Percentiles rank a stretch among this genome's conserved stretches.
phyloP scores from a whole-genome alignment of 441 rosid species.

The Aleurites moluccanus region DNA sequence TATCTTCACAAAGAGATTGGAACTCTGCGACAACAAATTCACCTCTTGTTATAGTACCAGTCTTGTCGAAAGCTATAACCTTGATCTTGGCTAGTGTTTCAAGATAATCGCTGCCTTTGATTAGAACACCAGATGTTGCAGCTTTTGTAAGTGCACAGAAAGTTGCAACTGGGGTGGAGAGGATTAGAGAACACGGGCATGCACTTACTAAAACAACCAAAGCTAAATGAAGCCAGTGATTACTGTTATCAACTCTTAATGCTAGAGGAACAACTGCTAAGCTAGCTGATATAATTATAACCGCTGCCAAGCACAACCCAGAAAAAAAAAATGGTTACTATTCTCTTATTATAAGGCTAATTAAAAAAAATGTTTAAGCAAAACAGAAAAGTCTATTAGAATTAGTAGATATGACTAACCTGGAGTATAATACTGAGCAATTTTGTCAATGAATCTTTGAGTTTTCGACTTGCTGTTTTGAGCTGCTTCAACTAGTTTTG shows the following conservation, averaged over 20 bases:
- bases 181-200: slow-evolving; percentile 88
- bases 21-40: slow-evolving; percentile 74
- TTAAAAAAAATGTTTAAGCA: no score
- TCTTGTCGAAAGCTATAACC: slow-evolving; percentile 82
- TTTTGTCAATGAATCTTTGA: slow-evolving; percentile 71
- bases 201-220: slow-evolving; percentile 85
- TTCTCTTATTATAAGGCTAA: no score
- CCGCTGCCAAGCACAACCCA: slow-evolving; percentile 41
- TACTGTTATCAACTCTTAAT: slow-evolving; percentile 38
- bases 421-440: slow-evolving; percentile 79
- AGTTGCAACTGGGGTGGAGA: slow-evolving; percentile 92
- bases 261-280: slow-evolving; percentile 58
- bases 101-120: slow-evolving; percentile 82
- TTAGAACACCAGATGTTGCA: slow-evolving; percentile 73
- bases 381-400: not conserved
- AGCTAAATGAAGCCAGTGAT: slow-evolving; percentile 71
- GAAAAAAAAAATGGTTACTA: not conserved
- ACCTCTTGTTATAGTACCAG: slow-evolving; percentile 86
- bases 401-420: slow-evolving; percentile 37
- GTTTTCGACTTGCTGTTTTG: slow-evolving; percentile 73
- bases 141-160: slow-evolving; percentile 89
- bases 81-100: slow-evolving; percentile 70
- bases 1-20: slow-evolving; percentile 41
- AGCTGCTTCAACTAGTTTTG: slow-evolving; percentile 95
- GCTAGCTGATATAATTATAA: slow-evolving; percentile 48